Evolutionary conservation across 192 early-diverging fungal genomes (phyloP).

Genomic region (Haplosporangium gracile): DNA sequence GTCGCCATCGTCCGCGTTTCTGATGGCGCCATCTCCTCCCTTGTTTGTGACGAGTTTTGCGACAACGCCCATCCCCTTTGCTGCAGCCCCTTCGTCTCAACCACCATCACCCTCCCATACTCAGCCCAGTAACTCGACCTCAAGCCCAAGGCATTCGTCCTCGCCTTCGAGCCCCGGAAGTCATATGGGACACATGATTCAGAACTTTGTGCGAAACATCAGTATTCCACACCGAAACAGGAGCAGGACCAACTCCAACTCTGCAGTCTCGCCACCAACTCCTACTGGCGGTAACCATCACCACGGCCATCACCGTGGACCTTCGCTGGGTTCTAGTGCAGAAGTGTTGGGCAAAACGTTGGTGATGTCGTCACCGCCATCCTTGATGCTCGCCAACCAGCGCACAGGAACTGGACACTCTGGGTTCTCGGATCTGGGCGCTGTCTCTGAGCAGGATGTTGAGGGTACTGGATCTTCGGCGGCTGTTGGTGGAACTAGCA

Average conservation of each 20-base stretch:
- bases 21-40: conserved; percentile 48
- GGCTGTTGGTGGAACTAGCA: neutral
- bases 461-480: neutral
- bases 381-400: neutral
- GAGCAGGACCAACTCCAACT: conserved; percentile 52
- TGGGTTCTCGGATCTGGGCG: conserved; percentile 32
- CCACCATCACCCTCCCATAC: neutral
- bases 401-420: conserved; percentile 18
- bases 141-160: neutral
- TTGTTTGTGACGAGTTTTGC: conserved; percentile 40
- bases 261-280: conserved; percentile 23
- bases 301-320: neutral
- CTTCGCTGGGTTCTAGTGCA: neutral
- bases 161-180: conserved; percentile 33
- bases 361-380: conserved; percentile 24
- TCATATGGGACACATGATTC: conserved; percentile 48
- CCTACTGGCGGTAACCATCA: neutral
- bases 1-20: conserved; percentile 46
- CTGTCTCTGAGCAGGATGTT: conserved; percentile 37
- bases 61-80: conserved; percentile 34
- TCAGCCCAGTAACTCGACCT: neutral
- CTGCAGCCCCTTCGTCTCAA: conserved; percentile 1
- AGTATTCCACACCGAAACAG: conserved; percentile 46
- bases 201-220: conserved; percentile 51
- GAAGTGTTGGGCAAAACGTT: conserved; percentile 52